These are phyloP conservation scores for Plicaturopsis crispa DNA, from an alignment of 768 basidiomycete species.

Conservation along the genomic window DNA sequence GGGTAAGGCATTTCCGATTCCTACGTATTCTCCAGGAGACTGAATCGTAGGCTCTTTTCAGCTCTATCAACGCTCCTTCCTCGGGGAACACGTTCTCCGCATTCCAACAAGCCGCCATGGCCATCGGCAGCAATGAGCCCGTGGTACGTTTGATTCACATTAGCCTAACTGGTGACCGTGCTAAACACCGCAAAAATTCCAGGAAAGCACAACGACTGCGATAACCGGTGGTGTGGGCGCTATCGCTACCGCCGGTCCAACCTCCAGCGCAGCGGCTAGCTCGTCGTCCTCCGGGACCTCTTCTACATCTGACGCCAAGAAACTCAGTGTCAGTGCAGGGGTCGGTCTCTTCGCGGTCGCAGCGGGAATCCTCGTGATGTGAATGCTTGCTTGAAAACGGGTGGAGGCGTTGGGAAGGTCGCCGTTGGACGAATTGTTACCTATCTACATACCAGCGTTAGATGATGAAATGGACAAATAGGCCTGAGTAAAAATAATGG, in stretches of 20 bases:
- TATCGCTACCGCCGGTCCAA: slow-evolving; percentile 23
- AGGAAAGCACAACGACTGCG: slow-evolving; percentile 31
- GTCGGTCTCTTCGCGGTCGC: slow-evolving; percentile 9
- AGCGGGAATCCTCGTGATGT: slow-evolving; percentile 8
- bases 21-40: too few species aligned
- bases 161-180: not conserved
- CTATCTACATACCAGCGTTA: too few species aligned
- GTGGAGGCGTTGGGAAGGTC: slow-evolving; percentile 1
- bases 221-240: slow-evolving; percentile 35
- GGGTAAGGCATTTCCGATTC: too few species aligned
- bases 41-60: too few species aligned
- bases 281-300: slow-evolving; percentile 3
- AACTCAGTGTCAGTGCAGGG: slow-evolving; percentile 9
- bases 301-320: slow-evolving; percentile 1
- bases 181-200: not conserved
- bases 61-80: slow-evolving; percentile 44
- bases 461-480: too few species aligned
- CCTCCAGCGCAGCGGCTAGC: not conserved
- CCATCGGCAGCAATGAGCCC: slow-evolving; percentile 24
- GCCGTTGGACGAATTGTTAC: not conserved
- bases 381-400: slow-evolving; percentile 2
- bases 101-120: slow-evolving; percentile 32
- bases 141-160: slow-evolving; percentile 22
- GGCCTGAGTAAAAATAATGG: too few species aligned
- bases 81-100: slow-evolving; percentile 34